Evolutionary conservation across 495 filamentous ascomycete genomes (phyloP).

Genomic region (Jackrogersella minutella): DNA sequence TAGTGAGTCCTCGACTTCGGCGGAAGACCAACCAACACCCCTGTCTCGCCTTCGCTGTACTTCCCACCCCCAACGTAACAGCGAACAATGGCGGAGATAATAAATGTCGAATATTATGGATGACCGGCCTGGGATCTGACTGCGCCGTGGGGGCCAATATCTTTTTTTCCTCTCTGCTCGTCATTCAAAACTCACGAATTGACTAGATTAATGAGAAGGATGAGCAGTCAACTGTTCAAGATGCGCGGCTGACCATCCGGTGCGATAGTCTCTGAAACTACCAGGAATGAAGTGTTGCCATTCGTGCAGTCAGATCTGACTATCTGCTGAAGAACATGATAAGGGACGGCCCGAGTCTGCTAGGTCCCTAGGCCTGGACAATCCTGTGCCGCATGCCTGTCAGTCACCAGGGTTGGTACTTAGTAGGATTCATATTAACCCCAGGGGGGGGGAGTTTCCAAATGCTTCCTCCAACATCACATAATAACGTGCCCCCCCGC

Average conservation of each 20-base stretch:
- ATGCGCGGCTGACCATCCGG: constrained; percentile 36
- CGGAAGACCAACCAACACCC: constrained; percentile 22
- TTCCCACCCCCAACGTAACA: constrained; percentile 24
- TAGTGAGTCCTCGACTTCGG: constrained; percentile 16
- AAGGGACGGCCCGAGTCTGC: constrained; percentile 37
- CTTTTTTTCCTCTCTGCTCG: neutral
- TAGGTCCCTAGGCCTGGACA: constrained; percentile 20
- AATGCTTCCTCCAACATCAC: constrained; percentile 20
- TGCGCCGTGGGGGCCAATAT: constrained; percentile 25
- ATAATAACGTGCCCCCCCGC: constrained; percentile 1
- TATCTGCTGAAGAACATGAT: constrained; percentile 35
- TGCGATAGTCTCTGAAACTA: constrained; percentile 24
- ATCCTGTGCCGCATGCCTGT: constrained; percentile 29
- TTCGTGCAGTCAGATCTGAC: constrained; percentile 34
- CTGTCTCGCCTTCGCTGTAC: constrained; percentile 25
- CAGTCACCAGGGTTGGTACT: constrained; percentile 19
- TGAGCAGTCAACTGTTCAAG: constrained; percentile 17
- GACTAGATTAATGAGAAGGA: constrained; percentile 16
- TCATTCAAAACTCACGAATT: neutral
- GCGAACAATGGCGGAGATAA: constrained; percentile 29
- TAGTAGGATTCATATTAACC: constrained; percentile 13
- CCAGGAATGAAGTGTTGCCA: constrained; percentile 33
- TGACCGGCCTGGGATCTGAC: constrained; percentile 23
- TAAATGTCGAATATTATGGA: constrained; percentile 12
- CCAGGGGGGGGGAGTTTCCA: neutral